phyloP scores from a whole-genome alignment of 1,284 basidiomycete species.

The Coriolopsis trogii region DNA sequence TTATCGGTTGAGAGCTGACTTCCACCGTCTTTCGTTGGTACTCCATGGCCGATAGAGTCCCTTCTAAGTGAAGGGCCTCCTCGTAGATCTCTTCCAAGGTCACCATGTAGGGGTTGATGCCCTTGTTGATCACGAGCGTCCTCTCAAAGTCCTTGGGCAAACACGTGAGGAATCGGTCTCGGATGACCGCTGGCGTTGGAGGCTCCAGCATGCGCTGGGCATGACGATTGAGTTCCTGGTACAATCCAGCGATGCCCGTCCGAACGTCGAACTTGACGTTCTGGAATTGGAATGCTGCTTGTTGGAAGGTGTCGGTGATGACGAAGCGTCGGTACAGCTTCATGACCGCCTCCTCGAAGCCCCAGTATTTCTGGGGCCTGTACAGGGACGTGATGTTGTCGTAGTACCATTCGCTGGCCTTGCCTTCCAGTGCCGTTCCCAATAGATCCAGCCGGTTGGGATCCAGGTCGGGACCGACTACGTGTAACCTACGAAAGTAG shows the following conservation, averaged over 20 bases:
- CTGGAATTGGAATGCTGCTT: neutral
- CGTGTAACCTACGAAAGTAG: neutral
- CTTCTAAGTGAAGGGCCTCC: too few relatives aligned
- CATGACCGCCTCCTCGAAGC: neutral
- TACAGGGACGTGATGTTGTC: neutral
- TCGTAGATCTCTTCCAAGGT: too few relatives aligned
- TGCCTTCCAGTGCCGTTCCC: neutral
- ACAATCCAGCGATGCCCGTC: neutral
- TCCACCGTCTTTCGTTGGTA: too few relatives aligned
- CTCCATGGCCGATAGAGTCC: too few relatives aligned
- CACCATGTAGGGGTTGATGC: too few relatives aligned
- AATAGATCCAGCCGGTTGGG: neutral
- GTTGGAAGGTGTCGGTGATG: neutral
- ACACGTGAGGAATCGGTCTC: neutral
- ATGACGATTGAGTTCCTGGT: neutral
- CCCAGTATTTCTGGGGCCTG: neutral
- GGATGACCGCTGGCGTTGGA: neutral
- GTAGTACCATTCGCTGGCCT: neutral
- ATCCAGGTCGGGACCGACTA: neutral
- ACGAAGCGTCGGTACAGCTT: neutral
- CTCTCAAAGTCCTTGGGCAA: neutral
- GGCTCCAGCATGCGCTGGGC: neutral
- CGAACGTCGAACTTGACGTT: neutral
- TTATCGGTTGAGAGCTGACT: too few relatives aligned
- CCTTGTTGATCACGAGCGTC: too few relatives aligned